Evolutionary conservation across 352 stramenopile genomes (phyloP).

Genomic region (Pythium plurisporium): DNA sequence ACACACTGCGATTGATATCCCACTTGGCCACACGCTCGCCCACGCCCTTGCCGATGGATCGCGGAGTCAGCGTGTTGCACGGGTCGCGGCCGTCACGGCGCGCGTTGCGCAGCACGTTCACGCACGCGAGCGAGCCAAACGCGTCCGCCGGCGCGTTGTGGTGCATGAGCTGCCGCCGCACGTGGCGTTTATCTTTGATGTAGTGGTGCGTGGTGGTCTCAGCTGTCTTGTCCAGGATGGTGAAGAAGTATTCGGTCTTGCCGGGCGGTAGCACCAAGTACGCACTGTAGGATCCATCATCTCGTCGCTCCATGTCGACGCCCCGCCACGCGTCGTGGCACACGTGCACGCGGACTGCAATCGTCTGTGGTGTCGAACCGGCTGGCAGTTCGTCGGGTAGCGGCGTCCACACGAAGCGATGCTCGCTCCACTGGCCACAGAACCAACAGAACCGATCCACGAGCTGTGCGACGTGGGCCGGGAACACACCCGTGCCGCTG

Average conservation of each 20-base stretch:
- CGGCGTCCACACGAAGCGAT: conserved; percentile 68
- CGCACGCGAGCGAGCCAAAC: conserved; percentile 33
- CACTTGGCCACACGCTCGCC: conserved; percentile 36
- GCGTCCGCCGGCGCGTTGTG: neutral
- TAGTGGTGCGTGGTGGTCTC: conserved; percentile 41
- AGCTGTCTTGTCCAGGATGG: conserved; percentile 29
- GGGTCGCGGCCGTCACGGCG: conserved; percentile 55
- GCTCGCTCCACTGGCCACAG: conserved; percentile 67
- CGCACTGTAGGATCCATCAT: conserved; percentile 54
- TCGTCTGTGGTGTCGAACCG: conserved; percentile 13
- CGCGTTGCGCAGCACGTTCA: conserved; percentile 55
- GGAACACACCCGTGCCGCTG: conserved; percentile 42
- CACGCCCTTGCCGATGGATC: conserved; percentile 38
- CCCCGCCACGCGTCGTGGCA: conserved; percentile 69
- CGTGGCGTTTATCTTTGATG: conserved; percentile 38
- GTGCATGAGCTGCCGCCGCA: conserved; percentile 18
- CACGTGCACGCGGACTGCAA: conserved; percentile 54
- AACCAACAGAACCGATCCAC: conserved; percentile 79
- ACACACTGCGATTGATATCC: conserved; percentile 83
- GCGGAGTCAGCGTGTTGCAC: conserved; percentile 66
- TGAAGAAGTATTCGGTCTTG: conserved; percentile 77
- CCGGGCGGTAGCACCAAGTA: conserved; percentile 62
- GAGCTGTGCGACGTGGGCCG: conserved; percentile 40
- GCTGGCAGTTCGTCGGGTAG: conserved; percentile 31
- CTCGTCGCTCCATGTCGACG: conserved; percentile 53